Evolutionary conservation across 306 rosid species (phyloP), one percentile per base, ranked within the genome.

Genomic region (Abrus precatorius): DNA sequence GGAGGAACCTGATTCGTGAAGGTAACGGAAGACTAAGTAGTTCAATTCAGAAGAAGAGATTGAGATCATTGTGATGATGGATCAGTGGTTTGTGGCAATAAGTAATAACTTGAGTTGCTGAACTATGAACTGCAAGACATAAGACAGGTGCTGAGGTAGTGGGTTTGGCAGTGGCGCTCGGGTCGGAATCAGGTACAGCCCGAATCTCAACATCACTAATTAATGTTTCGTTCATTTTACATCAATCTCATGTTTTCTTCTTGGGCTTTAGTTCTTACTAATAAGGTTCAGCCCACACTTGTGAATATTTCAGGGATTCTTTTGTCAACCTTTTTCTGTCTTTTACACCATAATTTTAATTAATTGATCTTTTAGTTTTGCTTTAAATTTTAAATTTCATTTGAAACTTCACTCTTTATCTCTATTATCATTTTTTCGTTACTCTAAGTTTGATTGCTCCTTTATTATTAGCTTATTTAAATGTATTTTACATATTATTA

Each of bases 11-110:
- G 91, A 89, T 87, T 89, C 91, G 57, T 89, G 93, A 14, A 91
- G 90, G 78, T 87, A 89, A 52, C 90, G 93, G 79, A 91, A 89
- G 55, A 91, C 83, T 5, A 89, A 49, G 86, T 87, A 89, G 88
- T 90, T 90, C 53, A 90, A 68, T 62, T 90, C 94, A 69, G 65
- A 2, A 29, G 81, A 77, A 7, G 81, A 64, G 74, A 77, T 77
- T 27, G 81, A 64, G 65, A 77, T 83, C 94, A 90, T 90, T 56
- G 81, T 56, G 38, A 77, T 34, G 38, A 69, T 34, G 44, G 69
- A 81, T 78, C 77, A 33, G 38, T 69, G 72, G 74, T 55, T 49
- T 14, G 7, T 67, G 81, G 72, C 13, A 47, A 34, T 7, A 41
- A 5, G 72, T 9, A 47, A 34, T 7, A 41, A 5, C 52, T 61